Percentiles rank a stretch among this genome's conserved stretches.
Conservation (phyloP, 2,329 filamentous ascomycete species). For the Monosporascus sp. region DNA sequence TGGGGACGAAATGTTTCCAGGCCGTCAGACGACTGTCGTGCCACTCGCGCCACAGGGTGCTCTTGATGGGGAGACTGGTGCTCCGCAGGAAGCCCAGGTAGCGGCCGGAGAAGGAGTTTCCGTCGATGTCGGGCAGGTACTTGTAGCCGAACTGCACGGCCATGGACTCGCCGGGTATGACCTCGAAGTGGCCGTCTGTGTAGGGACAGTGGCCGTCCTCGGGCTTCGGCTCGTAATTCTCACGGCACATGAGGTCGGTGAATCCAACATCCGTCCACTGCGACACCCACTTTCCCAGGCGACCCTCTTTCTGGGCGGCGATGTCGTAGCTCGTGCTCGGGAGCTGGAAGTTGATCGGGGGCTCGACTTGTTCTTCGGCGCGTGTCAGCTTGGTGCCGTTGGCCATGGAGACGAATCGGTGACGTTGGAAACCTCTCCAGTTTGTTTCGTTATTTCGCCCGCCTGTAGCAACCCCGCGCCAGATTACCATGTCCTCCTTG, state of each 20-base stretch:
- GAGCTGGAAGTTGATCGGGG: conserved; percentile 49
- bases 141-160: conserved; percentile 56
- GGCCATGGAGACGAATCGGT: conserved; percentile 69
- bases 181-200: conserved; percentile 40
- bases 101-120: conserved; percentile 64
- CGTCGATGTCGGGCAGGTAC: conserved; percentile 72
- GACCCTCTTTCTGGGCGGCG: conserved; percentile 36
- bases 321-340: conserved; percentile 44
- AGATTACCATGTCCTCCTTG: conserved; percentile 52
- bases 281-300: conserved; percentile 45
- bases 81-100: conserved; percentile 66
- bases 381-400: conserved; percentile 55
- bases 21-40: conserved; percentile 68
- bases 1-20: conserved; percentile 78
- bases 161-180: conserved; percentile 36
- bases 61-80: conserved; percentile 68
- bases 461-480: conserved; percentile 64
- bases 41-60: conserved; percentile 75
- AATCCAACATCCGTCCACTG: conserved; percentile 47
- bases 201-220: conserved; percentile 40
- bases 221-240: conserved; percentile 25
- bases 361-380: conserved; percentile 39
- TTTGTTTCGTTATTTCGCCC: conserved; percentile 54
- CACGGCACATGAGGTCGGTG: conserved; percentile 48
- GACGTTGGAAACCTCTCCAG: conserved; percentile 70